Percentiles rank a stretch among this genome's conserved stretches.
These are phyloP conservation scores for Scheffersomyces titani DNA, from an alignment of 1,139 yeast species.

Conservation along the genomic window DNA sequence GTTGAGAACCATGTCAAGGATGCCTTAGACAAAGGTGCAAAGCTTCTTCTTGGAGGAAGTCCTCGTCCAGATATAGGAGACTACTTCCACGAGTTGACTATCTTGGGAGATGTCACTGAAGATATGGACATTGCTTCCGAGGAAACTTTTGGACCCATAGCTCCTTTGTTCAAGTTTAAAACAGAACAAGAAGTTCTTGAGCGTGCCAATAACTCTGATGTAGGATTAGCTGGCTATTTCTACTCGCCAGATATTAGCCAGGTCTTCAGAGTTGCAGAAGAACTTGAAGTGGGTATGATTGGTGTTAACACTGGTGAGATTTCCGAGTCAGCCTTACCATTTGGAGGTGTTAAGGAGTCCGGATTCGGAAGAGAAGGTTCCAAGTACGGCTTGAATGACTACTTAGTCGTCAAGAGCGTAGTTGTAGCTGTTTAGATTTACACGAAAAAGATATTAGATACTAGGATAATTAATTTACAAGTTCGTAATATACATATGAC, in stretches of 20 bases:
- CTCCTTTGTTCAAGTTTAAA: constrained; percentile 41
- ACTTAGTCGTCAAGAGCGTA: constrained; percentile 41
- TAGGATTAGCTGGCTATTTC: constrained; percentile 48
- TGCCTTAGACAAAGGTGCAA: constrained; percentile 45
- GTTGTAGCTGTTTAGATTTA: constrained; percentile 29
- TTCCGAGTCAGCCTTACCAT: constrained; percentile 50
- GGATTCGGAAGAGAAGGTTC: constrained; percentile 57
- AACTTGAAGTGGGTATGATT: constrained; percentile 48
- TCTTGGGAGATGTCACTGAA: constrained; percentile 38
- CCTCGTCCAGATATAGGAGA: constrained; percentile 39
- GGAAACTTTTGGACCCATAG: constrained; percentile 52
- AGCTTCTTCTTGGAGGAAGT: constrained; percentile 42
- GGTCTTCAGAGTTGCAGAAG: constrained; percentile 52
- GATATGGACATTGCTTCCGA: constrained; percentile 43
- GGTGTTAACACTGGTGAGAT: constrained; percentile 48
- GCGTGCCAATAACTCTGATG: constrained; percentile 41
- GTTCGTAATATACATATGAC: not conserved
- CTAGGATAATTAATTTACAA: not conserved
- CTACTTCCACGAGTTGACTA: constrained; percentile 43
- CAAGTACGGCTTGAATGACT: constrained; percentile 46
- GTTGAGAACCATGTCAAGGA: constrained; percentile 43
- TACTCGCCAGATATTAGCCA: constrained; percentile 51
- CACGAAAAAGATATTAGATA: not conserved
- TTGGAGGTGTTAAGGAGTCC: constrained; percentile 51
- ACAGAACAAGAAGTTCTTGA: constrained; percentile 41